Evolutionary conservation across 805 yeast species (phyloP), one percentile per base, ranked within the genome.

Genomic region (Kluyveromyces siamensis): DNA sequence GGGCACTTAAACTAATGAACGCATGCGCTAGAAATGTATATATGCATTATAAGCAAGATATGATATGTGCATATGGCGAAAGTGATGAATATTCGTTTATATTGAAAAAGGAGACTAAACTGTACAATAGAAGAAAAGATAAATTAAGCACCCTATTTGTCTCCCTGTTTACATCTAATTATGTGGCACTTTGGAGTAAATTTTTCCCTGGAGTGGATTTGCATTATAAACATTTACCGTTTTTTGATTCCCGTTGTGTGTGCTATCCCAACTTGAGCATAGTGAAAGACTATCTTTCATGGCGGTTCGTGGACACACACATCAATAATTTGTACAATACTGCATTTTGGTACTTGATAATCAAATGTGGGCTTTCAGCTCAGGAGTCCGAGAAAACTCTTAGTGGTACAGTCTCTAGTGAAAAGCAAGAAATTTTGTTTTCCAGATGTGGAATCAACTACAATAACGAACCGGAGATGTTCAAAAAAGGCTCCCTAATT

Each of bases 221-320:
- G 25, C 68, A 72, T 16, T 48, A 71, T 1, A 75, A 71, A 13
- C 73, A 81, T 50, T 62, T 91, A 36, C 98, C 99, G 0, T 81
- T 85, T 14, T 93, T 93, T 64, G 99, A 93, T 65, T 89, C 95
- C 0, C 71, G 99, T 43, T 95, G 95, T 1, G 93, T 93, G 8
- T 67, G 80, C 1, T 93, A 93, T 56, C 99, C 99, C 0, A 79
- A 74, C 48, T 54, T 71, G 16, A 58, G 69, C 6, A 68, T 72
- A 1, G 71, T 91, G 1, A 72, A 87, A 48, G 98, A 91, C 64
- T 93, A 93, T 62, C 76, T 93, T 54, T 71, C 85, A 49, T 93
- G 99, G 99, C 75, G 99, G 55, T 97, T 87, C 62, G 98, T 84
- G 1, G 99, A 93, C 62, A 93, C 93, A 46, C 99, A 93, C 68